Evolutionary conservation across 179 eudicot genomes (phyloP), one percentile per base, ranked within the genome.

Genomic region (Vitellaria paradoxa): DNA sequence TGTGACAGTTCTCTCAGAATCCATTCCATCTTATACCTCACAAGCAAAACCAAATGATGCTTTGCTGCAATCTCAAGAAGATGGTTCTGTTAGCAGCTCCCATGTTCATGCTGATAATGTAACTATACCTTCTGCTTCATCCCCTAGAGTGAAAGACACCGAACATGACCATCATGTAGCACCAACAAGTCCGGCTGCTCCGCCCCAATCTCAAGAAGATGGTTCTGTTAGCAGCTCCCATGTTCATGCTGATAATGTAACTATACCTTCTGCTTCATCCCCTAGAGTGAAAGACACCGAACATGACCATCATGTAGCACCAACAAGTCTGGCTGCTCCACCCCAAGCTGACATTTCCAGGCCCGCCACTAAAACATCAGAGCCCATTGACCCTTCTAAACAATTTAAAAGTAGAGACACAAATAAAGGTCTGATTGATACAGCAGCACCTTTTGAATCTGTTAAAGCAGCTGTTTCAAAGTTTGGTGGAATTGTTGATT

Each of bases 401-500:
- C 75, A 72, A 20, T 76, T 81, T 55, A 81, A 84, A 66, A 85
- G 76, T 14, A 81, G 68, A 49, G 84, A 68, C 73, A 74, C 81
- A 69, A 83, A 81, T 62, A 82, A 78, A 80, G 87, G 79, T 53
- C 79, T 81, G 67, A 88, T 92, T 76, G 99, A 94, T 83, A 94
- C 98, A 76, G 87, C 92, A 52, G 88, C 94, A 5, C 98, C 99
- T 49, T 83, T 92, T 78, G 94, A 93, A 81, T 94, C 99, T 61
- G 99, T 92, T 15, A 96, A 94, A 83, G 88, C 92, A n/a, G 98
- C 98, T 40, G 98, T 91, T 73, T 91, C 99, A 46, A 96, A 88
- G 85, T 96, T 96, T 74, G 99, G 99, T 52, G 97, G 99, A 72
- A 96, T 94, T 79, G 91, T 91, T 82, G 99, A 94, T 81, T 94